Percentiles rank a stretch among this genome's conserved stretches.
Evolutionary conservation across 352 stramenopile species (phyloP).

Genomic region (Pythium aquatile): DNA sequence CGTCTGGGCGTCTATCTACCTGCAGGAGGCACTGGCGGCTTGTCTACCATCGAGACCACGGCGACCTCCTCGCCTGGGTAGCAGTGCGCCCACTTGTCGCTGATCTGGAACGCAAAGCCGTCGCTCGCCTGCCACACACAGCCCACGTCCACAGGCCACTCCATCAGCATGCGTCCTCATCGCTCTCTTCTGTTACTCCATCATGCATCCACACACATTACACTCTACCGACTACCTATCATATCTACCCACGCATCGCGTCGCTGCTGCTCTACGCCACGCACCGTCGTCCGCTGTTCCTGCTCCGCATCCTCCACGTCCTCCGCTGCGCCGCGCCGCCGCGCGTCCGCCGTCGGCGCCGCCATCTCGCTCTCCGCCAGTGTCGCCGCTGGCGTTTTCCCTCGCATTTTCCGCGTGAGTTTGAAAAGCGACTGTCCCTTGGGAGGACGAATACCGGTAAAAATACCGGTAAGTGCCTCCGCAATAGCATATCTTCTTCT

Average conservation of each 20-base stretch:
- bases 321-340: not conserved
- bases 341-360: constrained; percentile 1
- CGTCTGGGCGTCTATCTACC: constrained; percentile 32
- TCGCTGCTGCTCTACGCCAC: not conserved
- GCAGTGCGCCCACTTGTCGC: constrained; percentile 50
- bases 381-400: not conserved
- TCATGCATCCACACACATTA: not conserved
- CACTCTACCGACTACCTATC: not conserved
- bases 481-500: constrained; percentile 5
- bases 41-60: constrained; percentile 53
- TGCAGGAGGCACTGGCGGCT: constrained; percentile 51
- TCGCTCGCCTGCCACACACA: constrained; percentile 2
- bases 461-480: not conserved
- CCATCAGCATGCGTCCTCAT: not conserved
- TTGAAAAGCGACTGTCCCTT: not conserved
- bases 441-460: constrained; percentile 9
- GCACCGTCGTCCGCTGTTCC: not conserved
- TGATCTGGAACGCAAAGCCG: constrained; percentile 28
- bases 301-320: not conserved
- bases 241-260: not conserved
- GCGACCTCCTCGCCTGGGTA: constrained; percentile 56
- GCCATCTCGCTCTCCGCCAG: not conserved
- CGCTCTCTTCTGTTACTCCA: not conserved
- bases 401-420: constrained; percentile 1
- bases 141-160: not conserved